Percentiles rank a stretch among this genome's conserved stretches.
Conservation (phyloP, 2,329 filamentous ascomycete genomes). For the Colletotrichum falcatum region DNA sequence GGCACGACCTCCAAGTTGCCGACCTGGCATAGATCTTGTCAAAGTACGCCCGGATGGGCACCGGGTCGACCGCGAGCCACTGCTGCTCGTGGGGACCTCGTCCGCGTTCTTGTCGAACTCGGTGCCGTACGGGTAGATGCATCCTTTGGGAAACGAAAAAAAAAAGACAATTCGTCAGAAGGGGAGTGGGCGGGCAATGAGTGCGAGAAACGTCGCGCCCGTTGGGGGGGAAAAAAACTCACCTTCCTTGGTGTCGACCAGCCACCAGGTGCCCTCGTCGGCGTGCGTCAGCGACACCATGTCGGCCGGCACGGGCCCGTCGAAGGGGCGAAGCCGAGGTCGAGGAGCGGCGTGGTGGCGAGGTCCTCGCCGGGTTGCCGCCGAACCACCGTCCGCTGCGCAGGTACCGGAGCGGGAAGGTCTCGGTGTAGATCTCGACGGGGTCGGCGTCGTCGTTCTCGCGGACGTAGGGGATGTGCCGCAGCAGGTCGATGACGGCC, state of each 20-base stretch:
- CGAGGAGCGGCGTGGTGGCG: conserved; percentile 27
- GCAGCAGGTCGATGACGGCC: conserved; percentile 34
- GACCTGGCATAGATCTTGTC: conserved; percentile 33
- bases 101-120: conserved; percentile 24
- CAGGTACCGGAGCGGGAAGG: conserved; percentile 37
- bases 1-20: conserved; percentile 36
- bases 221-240: not conserved
- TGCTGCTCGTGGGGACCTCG: conserved; percentile 18
- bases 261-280: conserved; percentile 38
- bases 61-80: conserved; percentile 31
- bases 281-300: conserved; percentile 40
- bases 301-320: conserved; percentile 36
- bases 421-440: conserved; percentile 37
- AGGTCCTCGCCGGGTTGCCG: conserved; percentile 9
- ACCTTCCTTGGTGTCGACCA: conserved; percentile 37
- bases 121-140: conserved; percentile 37
- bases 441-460: conserved; percentile 33
- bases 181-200: not conserved
- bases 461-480: conserved; percentile 36
- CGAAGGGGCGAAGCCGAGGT: conserved; percentile 38
- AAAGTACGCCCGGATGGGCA: conserved; percentile 32
- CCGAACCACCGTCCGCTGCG: conserved; percentile 38
- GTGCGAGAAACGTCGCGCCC: no score
- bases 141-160: no score
- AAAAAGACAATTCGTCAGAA: no score